Percentiles rank a stretch among this genome's conserved stretches.
phyloP scores from a whole-genome alignment of 768 basidiomycete species.

The Tubosaeta brunneosetosa region DNA sequence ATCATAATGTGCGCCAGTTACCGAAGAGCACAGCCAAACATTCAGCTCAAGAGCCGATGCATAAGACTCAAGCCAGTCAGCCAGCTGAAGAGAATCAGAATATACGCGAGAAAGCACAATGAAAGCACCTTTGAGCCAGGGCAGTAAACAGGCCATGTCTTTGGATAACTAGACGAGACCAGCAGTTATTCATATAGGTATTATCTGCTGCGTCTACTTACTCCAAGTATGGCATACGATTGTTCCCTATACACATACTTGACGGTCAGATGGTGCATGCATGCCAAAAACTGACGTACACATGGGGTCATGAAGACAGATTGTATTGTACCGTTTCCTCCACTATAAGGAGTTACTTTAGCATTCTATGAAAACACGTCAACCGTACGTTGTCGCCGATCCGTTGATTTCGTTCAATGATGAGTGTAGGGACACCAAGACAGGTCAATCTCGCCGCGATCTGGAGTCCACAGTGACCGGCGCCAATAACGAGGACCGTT shows the following conservation, averaged over 20 bases:
- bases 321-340: slow-evolving; percentile 52
- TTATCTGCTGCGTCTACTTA: slow-evolving; percentile 22
- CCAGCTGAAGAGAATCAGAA: slow-evolving; percentile 36
- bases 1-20: slow-evolving; percentile 33
- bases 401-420: slow-evolving; percentile 48
- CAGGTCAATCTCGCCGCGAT: slow-evolving; percentile 58
- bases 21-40: slow-evolving; percentile 51
- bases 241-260: slow-evolving; percentile 34
- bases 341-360: slow-evolving; percentile 29
- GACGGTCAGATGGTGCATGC: slow-evolving; percentile 1
- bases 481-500: slow-evolving; percentile 58
- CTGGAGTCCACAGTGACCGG: slow-evolving; percentile 61
- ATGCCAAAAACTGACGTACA: slow-evolving; percentile 32
- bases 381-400: slow-evolving; percentile 43
- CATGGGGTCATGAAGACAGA: slow-evolving; percentile 49
- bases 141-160: slow-evolving; percentile 48
- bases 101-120: neutral
- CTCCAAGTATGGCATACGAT: slow-evolving; percentile 54
- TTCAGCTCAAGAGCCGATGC: slow-evolving; percentile 54
- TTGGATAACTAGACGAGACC: slow-evolving; percentile 39
- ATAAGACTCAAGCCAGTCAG: slow-evolving; percentile 61
- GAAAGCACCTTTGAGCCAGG: slow-evolving; percentile 45
- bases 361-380: neutral
- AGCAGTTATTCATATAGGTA: too few relatives aligned
- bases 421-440: slow-evolving; percentile 48